Evolutionary conservation across 192 early-diverging fungal species (phyloP).

Genomic region (Gonapodya sp.): DNA sequence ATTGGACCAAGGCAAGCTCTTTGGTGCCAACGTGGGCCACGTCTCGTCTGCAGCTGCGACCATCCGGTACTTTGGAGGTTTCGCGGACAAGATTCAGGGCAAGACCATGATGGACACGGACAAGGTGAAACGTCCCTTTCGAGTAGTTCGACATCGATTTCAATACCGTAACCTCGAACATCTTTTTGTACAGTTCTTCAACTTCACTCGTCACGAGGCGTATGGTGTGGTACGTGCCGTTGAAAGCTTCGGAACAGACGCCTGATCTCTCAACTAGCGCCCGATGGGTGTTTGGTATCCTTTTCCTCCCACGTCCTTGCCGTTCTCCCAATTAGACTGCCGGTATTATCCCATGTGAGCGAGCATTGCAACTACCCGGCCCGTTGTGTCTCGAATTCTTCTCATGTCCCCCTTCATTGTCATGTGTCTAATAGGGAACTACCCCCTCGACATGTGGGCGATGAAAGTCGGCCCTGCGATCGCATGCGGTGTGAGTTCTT

Average conservation of each 20-base stretch:
- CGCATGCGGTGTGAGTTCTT: conserved; percentile 12
- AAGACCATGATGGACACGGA: conserved; percentile 15
- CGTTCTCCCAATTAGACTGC: not conserved
- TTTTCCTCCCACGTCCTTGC: conserved; percentile 10
- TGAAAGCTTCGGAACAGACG: too few species aligned
- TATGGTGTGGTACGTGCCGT: conserved; percentile 25
- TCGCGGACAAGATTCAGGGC: conserved; percentile 22
- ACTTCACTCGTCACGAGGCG: conserved; percentile 22
- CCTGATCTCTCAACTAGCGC: too few species aligned
- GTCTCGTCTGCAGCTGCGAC: not conserved
- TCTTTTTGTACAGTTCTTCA: conserved; percentile 10
- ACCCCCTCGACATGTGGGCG: conserved; percentile 22
- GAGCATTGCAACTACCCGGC: too few species aligned
- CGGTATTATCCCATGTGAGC: conserved; percentile 23
- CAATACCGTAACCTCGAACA: too few species aligned
- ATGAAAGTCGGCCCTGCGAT: conserved; percentile 31
- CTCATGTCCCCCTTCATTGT: not conserved
- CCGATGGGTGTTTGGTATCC: too few species aligned
- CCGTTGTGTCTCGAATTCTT: not conserved
- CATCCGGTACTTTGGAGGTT: conserved; percentile 14
- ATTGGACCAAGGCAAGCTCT: not conserved
- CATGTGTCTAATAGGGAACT: conserved; percentile 15
- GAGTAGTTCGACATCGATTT: too few species aligned
- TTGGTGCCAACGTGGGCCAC: not conserved
- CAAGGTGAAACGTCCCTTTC: too few species aligned